phyloP scores from a whole-genome alignment of 805 yeast genomes.

The Brettanomyces anomalus region DNA sequence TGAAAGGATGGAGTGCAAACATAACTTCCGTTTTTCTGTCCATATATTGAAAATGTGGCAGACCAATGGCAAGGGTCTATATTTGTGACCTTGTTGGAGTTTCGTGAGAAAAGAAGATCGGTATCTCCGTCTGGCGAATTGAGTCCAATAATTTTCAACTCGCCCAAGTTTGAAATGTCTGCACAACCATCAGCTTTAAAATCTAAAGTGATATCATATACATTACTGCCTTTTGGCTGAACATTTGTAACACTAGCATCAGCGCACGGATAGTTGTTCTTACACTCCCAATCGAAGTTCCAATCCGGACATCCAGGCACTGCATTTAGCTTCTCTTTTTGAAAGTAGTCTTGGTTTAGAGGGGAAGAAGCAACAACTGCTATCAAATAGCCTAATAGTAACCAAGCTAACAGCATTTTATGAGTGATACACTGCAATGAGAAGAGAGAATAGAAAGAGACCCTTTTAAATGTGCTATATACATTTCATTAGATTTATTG shows the following conservation, averaged over 20 bases:
- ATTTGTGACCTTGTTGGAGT: slow-evolving; percentile 11
- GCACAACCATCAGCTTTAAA: slow-evolving; percentile 5
- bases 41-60: slow-evolving; percentile 16
- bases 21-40: slow-evolving; percentile 4
- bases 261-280: slow-evolving; percentile 8
- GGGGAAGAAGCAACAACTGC: slow-evolving; percentile 13
- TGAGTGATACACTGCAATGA: slow-evolving; percentile 18
- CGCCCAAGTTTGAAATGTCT: slow-evolving; percentile 5
- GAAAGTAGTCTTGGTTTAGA: slow-evolving; percentile 20
- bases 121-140: slow-evolving; percentile 14
- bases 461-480: slow-evolving; percentile 20
- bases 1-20: slow-evolving; percentile 16
- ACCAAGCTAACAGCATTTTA: slow-evolving; percentile 3
- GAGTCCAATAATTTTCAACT: slow-evolving; percentile 16
- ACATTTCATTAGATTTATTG: slow-evolving; percentile 12
- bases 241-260: slow-evolving; percentile 1
- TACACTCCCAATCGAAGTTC: slow-evolving; percentile 2
- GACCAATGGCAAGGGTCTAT: slow-evolving; percentile 17
- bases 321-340: slow-evolving; percentile 14
- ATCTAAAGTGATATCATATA: slow-evolving; percentile 3
- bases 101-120: slow-evolving; percentile 13
- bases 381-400: slow-evolving; percentile 15
- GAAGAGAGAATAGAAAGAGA: too few species aligned
- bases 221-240: background rate
- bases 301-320: slow-evolving; percentile 1